Evolutionary conservation across 768 basidiomycete species (phyloP), one percentile per base, ranked within the genome.

Genomic region (Holtermanniella nyarrowii): DNA sequence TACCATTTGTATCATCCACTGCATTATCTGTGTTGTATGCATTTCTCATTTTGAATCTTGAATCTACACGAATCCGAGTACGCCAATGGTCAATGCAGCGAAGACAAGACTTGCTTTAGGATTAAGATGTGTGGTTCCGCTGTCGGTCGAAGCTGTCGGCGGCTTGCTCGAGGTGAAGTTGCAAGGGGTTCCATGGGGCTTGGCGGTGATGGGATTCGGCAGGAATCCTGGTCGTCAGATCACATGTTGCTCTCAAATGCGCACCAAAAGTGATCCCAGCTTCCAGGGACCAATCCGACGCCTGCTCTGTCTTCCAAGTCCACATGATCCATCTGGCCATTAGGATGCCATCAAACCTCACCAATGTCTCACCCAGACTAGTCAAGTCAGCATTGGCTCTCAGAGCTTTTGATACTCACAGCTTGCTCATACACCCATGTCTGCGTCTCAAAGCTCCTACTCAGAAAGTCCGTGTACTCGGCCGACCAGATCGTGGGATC

Each of bases 391-490:
- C 18, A 31, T 39, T 16, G 23, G 11, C 5, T 13, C 10, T 22
- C 13, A 10, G 37, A 21, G 14, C 85, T 18, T 84, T 83, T 42
- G 80, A 77, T 1, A 58, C 62, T 46, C 53, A 62, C 65, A 13
- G 82, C 77, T 26, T 74, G 75, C 71, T 88, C 86, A 20, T 83
- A 86, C 47, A 85, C 76, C 52, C 78, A 78, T 13, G 82, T 80
- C 70, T 88, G 87, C 3, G 81, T 82, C 63, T 89, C 86, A 78
- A 83, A 89, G 58, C 84, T 86, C 65, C 80, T 82, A 25, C 41
- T 55, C 14, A 68, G 50, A 39, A 59, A 56, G 11, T 59, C 53
- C 3, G 78, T 82, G 67, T 86, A 88, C 13, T 77, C 75, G 25
- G 75, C 69, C 18, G 80, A 80, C 69, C 84, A 88, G 0, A 72